phyloP scores from a whole-genome alignment of 345 rosid species.

The Stellera chamaejasme region DNA sequence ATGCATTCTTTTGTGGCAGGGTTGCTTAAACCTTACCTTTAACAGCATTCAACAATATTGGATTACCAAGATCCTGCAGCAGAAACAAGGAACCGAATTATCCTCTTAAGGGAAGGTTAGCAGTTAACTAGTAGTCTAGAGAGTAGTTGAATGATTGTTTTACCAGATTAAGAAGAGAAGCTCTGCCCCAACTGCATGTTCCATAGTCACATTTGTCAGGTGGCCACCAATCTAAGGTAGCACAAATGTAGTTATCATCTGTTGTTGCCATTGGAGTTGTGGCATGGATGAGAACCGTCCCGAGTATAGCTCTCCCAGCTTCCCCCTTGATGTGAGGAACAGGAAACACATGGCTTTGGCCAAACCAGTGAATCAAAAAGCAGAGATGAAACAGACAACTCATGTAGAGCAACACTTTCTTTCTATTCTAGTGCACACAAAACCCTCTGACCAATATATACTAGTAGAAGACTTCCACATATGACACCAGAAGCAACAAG shows the following conservation, averaged over 20 bases:
- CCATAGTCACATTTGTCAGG: conserved; percentile 97
- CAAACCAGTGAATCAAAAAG: conserved; percentile 17
- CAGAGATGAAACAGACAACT: conserved; percentile 14
- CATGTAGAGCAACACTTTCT: conserved; percentile 9
- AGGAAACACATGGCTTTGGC: conserved; percentile 7
- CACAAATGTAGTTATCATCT: conserved; percentile 86
- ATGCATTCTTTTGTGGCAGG: too few species aligned
- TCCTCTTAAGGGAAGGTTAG: neutral
- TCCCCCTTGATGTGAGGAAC: conserved; percentile 8
- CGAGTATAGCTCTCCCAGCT: conserved; percentile 18
- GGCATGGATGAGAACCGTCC: conserved; percentile 46
- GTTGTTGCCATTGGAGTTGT: conserved; percentile 47
- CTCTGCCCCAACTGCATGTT: conserved; percentile 75
- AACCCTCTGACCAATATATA: too few species aligned
- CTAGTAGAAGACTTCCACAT: too few species aligned
- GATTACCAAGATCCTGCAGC: conserved; percentile 50
- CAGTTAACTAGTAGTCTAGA: neutral
- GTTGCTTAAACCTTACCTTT: conserved; percentile 27
- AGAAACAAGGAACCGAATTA: conserved; percentile 4
- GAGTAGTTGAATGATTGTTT: neutral
- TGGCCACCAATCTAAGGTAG: conserved; percentile 99
- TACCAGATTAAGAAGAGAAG: conserved; percentile 93
- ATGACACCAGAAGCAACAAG: too few species aligned
- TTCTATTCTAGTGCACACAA: too few species aligned
- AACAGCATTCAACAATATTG: conserved; percentile 40